Evolutionary conservation across 2,329 filamentous ascomycete species (phyloP), one percentile per base, ranked within the genome.

Genomic region (Aspergillus novofumigatus): DNA sequence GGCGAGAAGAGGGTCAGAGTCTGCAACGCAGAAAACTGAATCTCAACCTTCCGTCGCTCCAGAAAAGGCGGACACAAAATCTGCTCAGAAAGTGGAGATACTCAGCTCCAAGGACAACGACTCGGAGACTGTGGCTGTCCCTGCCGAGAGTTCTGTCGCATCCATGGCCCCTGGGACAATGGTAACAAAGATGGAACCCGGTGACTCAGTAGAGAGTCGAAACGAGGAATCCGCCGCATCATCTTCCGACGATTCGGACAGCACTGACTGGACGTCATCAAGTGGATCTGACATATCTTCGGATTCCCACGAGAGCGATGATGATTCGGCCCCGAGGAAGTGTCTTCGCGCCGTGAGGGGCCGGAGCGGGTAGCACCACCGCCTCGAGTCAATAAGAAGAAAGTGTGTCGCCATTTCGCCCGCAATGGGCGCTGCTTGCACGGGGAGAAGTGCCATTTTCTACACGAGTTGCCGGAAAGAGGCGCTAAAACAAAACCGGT

Each of bases 391-490:
- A 61, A 59, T 26, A 69, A 69, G 42, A 72, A 71, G 57, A 62
- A 59, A 17, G 47, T 68, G 4, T 80, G 78, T 62, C 73, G 68
- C 20, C 69, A 76, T 44, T 78, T 79, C 62, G 64, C 70, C 9
- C 73, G 72, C 23, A 73, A 58, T 17, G 77, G 77, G 8, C 71
- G 70, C 21, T 80, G 78, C 62, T 69, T 68, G 51, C 74, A 69
- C 42, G 78, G 78, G 2, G 67, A 72, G 20, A 67, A 66, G 38
- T 80, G 78, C 62, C 72, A 68, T 49, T 80, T 74, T 53, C 65
- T 67, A 8, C 78, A 80, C 54, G 75, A 78, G 28, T 58, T 59
- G 44, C 53, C 70, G 3, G 69, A 73, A 52, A 63, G 64, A 55
- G 63, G 52, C 38, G 56, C 56, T 17, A 72, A 72, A 59, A 14